Percentiles rank a stretch among this genome's conserved stretches.
Evolutionary conservation across 768 basidiomycete genomes (phyloP).

Genomic region (Boletus pseudo-olivaceus): DNA sequence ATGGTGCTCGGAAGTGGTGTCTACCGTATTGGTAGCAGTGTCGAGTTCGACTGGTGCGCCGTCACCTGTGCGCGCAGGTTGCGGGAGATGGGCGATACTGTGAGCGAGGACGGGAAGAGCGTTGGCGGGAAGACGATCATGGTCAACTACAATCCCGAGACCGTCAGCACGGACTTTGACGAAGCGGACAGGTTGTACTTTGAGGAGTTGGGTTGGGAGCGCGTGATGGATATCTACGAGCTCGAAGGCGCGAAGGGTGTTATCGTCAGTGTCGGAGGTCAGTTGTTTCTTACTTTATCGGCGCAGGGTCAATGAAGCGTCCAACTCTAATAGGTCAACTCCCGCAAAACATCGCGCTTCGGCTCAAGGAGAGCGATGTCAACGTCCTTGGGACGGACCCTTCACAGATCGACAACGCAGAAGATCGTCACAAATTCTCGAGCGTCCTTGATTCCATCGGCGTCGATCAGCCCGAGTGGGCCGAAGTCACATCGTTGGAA

Average conservation of each 20-base stretch:
- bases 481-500: conserved; percentile 82
- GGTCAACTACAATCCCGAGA: conserved; percentile 99
- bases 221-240: conserved; percentile 99
- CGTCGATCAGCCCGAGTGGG: conserved; percentile 97
- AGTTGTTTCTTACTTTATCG: conserved; percentile 22
- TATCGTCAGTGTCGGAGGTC: conserved; percentile 95
- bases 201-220: conserved; percentile 95
- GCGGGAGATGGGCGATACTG: conserved; percentile 68
- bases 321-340: conserved; percentile 67
- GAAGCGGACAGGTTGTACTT: conserved; percentile 99
- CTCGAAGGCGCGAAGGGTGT: conserved; percentile 90
- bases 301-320: not conserved
- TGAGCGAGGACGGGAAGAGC: conserved; percentile 11
- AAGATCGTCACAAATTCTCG: conserved; percentile 99
- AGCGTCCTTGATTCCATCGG: conserved; percentile 91
- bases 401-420: conserved; percentile 90
- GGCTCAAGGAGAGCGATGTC: conserved; percentile 86
- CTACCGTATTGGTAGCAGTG: conserved; percentile 96
- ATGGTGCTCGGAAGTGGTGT: conserved; percentile 99
- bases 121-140: conserved; percentile 81
- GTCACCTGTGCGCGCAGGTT: conserved; percentile 95
- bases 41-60: conserved; percentile 99
- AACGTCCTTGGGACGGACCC: conserved; percentile 97
- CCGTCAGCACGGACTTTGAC: conserved; percentile 98
- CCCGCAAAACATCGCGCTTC: conserved; percentile 97